phyloP scores from a whole-genome alignment of 176 grass and related monocot genomes.

The Canna indica region DNA sequence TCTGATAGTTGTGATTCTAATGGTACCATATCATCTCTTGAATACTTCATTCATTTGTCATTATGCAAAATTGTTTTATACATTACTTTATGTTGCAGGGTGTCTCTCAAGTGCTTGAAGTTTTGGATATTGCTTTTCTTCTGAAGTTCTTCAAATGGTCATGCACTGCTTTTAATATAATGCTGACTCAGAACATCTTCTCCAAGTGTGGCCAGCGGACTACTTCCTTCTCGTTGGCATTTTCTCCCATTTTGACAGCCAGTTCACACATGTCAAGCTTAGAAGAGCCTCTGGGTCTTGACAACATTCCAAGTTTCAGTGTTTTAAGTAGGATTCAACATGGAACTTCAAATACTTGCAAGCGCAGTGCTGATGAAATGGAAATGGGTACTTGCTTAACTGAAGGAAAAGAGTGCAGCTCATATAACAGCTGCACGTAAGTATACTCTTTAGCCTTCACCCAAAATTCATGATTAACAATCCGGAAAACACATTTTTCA shows the following conservation, averaged over 20 bases:
- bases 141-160: not conserved
- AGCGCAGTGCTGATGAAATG: slow-evolving; percentile 23
- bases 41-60: too few species aligned
- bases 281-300: slow-evolving; percentile 58
- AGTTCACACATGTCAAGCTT: slow-evolving; percentile 68
- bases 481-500: not conserved
- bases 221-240: not conserved
- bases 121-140: not conserved
- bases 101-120: not conserved
- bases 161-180: slow-evolving; percentile 3
- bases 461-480: not conserved
- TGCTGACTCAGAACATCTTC: slow-evolving; percentile 4
- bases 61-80: too few species aligned
- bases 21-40: too few species aligned
- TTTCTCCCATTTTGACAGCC: slow-evolving; percentile 8
- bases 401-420: slow-evolving; percentile 24
- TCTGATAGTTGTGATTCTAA: too few species aligned
- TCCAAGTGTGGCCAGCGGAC: not conserved
- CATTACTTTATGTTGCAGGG: too few species aligned
- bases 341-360: slow-evolving; percentile 25
- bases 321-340: slow-evolving; percentile 52
- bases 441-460: not conserved
- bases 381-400: slow-evolving; percentile 28
- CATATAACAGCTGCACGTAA: slow-evolving; percentile 36
- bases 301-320: slow-evolving; percentile 66